Base-by-base conservation (phyloP, 805 yeast genomes). In the Suhomyces sp. region DNA sequence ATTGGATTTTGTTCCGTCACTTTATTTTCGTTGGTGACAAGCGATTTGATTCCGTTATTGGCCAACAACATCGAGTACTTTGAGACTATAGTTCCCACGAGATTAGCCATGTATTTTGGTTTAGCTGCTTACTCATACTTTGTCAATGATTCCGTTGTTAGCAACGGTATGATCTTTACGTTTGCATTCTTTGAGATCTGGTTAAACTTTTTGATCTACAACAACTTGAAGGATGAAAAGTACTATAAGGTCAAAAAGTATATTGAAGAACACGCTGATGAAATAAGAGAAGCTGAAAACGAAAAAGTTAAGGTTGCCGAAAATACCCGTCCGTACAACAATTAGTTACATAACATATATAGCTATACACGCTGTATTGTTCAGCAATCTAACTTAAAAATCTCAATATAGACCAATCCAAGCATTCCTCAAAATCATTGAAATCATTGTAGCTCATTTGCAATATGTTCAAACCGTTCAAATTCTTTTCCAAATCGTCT, bases 161-260 rank as follows among this genome's bases (percentile, higher is more conserved):
- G 86, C 61, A 86, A 86, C 67, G 84, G 82, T 60, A 69, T 82
- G 44, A 80, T 85, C 3, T 85, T 87, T 56, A 69, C 78, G 4
- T 85, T 78, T 61, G 65, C 82, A 27, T 85, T 86, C 55, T 60
- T 80, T 55, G 94, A 87, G 64, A 77, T 86, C 29, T 87, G 92
- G 90, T 72, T 83, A 60, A 82, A 84, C 59, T 82, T 85, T 52
- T 68, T 86, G 56, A 75, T 85, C 31, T 86, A 76, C 65, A 80
- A 78, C 61, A 76, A 85, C 43, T 69, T 87, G 53, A 79, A 83
- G 60, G 91, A 86, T 54, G 93, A 86, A 60, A 81, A 77, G 60
- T 74, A 76, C 53, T 72, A 73, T 52, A 73, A 79, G 53, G 69
- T 76, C 49, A 80, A 81, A 57, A 64, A 68, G 51, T 72, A 64